Evolutionary conservation across 148 eudicot genomes (phyloP).

Genomic region (Vaccinium macrocarpon): DNA sequence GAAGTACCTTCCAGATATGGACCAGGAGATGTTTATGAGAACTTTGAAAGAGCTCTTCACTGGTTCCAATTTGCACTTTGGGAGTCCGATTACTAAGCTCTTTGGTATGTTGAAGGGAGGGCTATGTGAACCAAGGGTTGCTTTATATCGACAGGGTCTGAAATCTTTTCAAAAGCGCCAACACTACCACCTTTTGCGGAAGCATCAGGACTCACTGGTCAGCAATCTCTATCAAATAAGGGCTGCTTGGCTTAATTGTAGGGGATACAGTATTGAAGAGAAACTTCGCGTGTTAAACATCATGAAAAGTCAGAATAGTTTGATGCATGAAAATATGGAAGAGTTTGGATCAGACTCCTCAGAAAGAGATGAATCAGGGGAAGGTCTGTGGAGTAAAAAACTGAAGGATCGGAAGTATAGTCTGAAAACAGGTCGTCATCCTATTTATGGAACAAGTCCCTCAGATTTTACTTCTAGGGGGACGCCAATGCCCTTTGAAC

Average conservation of each 20-base stretch:
- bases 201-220: conserved; percentile 76
- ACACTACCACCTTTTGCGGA: conserved; percentile 70
- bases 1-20: conserved; percentile 90
- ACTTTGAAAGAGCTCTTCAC: conserved; percentile 84
- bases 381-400: conserved; percentile 51
- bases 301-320: conserved; percentile 67
- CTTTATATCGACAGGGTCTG: conserved; percentile 82
- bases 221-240: conserved; percentile 64
- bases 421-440: conserved; percentile 38
- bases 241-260: conserved; percentile 77
- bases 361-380: conserved; percentile 56
- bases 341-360: conserved; percentile 62
- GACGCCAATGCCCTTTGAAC: conserved; percentile 31
- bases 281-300: conserved; percentile 82
- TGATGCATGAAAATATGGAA: conserved; percentile 71
- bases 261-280: conserved; percentile 88
- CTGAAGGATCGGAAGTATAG: conserved; percentile 43
- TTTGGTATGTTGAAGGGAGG: conserved; percentile 92
- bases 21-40: conserved; percentile 70
- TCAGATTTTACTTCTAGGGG: conserved; percentile 38
- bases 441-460: conserved; percentile 31
- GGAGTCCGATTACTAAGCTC: conserved; percentile 62
- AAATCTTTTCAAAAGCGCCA: conserved; percentile 67
- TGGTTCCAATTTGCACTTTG: conserved; percentile 77
- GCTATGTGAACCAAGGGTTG: conserved; percentile 86